A percentile compares a stretch with the other conserved stretches of the same genome.
Evolutionary conservation across 1,139 yeast genomes (phyloP).

Genomic region (Debaryomyces fabryi): DNA sequence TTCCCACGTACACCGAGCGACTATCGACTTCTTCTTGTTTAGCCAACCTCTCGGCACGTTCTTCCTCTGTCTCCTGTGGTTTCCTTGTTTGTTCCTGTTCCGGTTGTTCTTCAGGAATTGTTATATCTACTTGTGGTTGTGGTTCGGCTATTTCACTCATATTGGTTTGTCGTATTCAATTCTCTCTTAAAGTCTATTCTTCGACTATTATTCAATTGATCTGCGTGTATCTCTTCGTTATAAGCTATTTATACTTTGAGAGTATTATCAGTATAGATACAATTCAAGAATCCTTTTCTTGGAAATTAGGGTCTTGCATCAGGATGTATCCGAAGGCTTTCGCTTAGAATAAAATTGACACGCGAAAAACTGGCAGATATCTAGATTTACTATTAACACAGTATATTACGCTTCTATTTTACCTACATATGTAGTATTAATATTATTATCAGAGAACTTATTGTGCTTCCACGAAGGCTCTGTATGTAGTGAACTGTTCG

Average conservation of each 20-base stretch:
- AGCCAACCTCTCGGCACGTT: conserved; percentile 30
- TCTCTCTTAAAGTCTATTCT: neutral
- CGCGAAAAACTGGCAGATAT: conserved; percentile 6
- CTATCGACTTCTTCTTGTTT: conserved; percentile 39
- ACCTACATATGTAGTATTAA: neutral
- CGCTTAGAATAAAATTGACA: neutral
- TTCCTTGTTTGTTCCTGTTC: conserved; percentile 4
- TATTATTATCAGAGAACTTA: conserved; percentile 17
- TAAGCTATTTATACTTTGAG: neutral
- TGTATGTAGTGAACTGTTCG: conserved; percentile 67
- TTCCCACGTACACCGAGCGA: conserved; percentile 47
- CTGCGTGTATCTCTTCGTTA: neutral
- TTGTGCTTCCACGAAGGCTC: conserved; percentile 79
- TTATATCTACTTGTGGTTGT: neutral
- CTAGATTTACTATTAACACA: neutral
- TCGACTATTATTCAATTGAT: conserved; percentile 2
- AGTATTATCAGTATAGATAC: neutral
- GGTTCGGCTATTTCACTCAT: conserved; percentile 13
- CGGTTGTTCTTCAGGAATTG: neutral
- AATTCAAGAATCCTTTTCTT: neutral
- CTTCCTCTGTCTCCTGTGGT: conserved; percentile 28
- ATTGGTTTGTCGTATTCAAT: conserved; percentile 3
- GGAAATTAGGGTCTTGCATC: neutral
- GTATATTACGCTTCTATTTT: neutral
- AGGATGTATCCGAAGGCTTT: neutral